Conservation (phyloP, 2,329 filamentous ascomycete species). For the Colletotrichum destructivum region DNA sequence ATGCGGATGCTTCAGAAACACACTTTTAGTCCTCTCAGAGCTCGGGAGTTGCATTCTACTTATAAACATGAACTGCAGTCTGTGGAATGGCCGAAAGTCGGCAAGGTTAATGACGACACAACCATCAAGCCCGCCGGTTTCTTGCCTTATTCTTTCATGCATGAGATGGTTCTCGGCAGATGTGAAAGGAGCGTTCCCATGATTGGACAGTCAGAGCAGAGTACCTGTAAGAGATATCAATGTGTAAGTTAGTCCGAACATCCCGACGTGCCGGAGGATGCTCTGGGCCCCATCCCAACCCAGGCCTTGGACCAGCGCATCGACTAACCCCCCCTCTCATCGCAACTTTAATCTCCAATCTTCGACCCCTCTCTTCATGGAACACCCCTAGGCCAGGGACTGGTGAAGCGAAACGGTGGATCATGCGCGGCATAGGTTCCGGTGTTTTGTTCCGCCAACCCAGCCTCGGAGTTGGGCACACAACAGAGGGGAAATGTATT, state of each 20-base stretch:
- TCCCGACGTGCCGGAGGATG: not conserved
- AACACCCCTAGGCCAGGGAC: not conserved
- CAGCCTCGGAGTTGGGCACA: not conserved
- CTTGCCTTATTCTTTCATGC: not conserved
- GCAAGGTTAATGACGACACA: not conserved
- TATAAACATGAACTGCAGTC: not conserved
- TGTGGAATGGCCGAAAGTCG: not conserved
- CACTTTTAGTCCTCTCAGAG: not conserved
- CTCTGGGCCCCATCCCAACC: not conserved
- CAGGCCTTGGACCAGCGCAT: not conserved
- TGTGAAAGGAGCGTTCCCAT: not conserved
- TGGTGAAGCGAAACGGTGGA: not conserved
- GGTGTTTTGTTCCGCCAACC: not conserved
- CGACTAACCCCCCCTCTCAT: not conserved
- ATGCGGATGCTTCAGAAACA: not conserved
- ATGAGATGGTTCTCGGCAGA: not conserved
- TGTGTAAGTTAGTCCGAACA: not conserved
- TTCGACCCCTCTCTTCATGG: not conserved
- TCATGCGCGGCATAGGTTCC: not conserved
- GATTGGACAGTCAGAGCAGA: not conserved
- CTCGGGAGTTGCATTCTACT: not conserved
- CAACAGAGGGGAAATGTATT: no score
- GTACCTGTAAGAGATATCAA: no score
- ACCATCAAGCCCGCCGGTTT: not conserved
- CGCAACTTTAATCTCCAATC: not conserved